phyloP scores from a whole-genome alignment of 2,329 filamentous ascomycete species.

The Talaromyces atroroseus region DNA sequence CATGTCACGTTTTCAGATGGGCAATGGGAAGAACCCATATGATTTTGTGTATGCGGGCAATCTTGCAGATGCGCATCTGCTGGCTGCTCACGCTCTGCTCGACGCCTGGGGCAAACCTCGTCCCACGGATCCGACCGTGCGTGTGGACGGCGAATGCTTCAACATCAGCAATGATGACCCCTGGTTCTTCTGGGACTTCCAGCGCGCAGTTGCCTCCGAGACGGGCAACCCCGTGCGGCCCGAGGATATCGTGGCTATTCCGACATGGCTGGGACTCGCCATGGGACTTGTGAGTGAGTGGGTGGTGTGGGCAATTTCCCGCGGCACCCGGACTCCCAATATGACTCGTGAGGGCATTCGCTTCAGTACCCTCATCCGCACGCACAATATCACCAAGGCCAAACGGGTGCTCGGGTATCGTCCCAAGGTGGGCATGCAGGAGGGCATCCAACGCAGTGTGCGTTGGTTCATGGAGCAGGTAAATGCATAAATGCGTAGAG shows the following conservation, averaged over 20 bases:
- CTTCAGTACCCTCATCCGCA: conserved; percentile 45
- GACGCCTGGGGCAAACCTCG: conserved; percentile 52
- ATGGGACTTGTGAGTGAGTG: conserved; percentile 24
- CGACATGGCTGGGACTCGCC: conserved; percentile 31
- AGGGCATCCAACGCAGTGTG: conserved; percentile 42
- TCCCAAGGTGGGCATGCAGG: conserved; percentile 40
- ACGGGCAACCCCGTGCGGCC: conserved; percentile 37
- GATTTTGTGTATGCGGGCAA: conserved; percentile 67
- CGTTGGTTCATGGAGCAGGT: conserved; percentile 23
- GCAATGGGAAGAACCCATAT: conserved; percentile 63
- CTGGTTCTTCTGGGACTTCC: conserved; percentile 86
- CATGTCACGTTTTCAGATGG: conserved; percentile 63
- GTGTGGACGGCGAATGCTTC: conserved; percentile 71
- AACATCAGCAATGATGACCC: conserved; percentile 86
- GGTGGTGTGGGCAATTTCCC: conserved; percentile 27
- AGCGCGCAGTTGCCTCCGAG: conserved; percentile 66
- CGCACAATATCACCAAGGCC: conserved; percentile 43
- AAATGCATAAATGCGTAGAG: no score
- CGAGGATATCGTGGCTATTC: conserved; percentile 37
- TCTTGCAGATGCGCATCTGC: conserved; percentile 71
- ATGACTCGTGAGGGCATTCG: conserved; percentile 41
- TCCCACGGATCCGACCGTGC: conserved; percentile 59
- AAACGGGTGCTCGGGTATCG: conserved; percentile 41
- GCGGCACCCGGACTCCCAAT: conserved; percentile 23
- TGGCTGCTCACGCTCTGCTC: conserved; percentile 70